Base-by-base conservation (phyloP, 495 filamentous ascomycete genomes). In the Oidiodendron maius region DNA sequence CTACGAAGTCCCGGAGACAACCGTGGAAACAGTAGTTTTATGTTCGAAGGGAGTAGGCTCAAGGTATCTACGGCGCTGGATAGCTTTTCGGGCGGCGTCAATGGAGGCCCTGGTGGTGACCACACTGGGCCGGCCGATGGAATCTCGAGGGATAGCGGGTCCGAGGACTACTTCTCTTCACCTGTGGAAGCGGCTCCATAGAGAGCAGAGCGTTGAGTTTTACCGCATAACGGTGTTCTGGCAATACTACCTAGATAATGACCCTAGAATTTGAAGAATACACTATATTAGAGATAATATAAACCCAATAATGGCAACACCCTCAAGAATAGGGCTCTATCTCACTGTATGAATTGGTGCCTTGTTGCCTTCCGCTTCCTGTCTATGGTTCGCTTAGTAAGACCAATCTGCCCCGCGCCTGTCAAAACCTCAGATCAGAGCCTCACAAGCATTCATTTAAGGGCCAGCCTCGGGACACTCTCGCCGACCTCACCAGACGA, bases 21-120 rank as follows among this genome's bases (percentile, higher is more conserved):
- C 24, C 54, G 46, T 10, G 24, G 60, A 22, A 59, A 57, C 21
- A 62, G 52, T n/a, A 75, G 74, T 38, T 71, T 75, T 45, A 67
- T 74, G 60, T 70, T 69, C 53, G 63, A 64, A 22, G 63, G 65
- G 12, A 60, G 67, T 21, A 71, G 74, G 40, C 64, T 80, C 12
- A 76, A 73, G 43, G 64, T 76, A 16, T 71, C 76, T 8, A 58
- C 66, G 17, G 60, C 62, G n/a, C 64, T 60, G 15, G 55, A 54
- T 43, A 69, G 64, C 30, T 58, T 60, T 21, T 36, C 40, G 25
- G 23, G 23, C 18, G 23, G 23, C 13, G 23, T 28, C 3, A 55
- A 50, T 46, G 56, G 42, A 2, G 28, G 15, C 32, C 22, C 24
- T 18, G 41, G 40, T 21, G 50, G 42, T 32, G 57, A 53, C 11